Evolutionary conservation across 2,329 filamentous ascomycete species (phyloP).

Genomic region (Sphaerostilbella broomeana): DNA sequence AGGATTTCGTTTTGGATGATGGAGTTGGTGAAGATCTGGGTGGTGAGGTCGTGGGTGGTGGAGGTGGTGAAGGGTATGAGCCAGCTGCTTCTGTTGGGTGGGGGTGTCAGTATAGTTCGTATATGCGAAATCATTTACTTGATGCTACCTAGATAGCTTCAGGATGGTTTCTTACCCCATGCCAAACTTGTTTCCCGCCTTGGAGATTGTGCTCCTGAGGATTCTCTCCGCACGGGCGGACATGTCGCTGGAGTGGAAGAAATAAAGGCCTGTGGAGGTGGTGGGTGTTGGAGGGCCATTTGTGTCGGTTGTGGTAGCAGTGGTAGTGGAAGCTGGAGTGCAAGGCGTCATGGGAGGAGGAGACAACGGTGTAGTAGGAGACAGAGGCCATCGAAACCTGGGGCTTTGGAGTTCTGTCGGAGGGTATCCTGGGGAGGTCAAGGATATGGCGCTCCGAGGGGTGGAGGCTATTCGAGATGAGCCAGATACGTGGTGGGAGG

Average conservation of each 20-base stretch:
- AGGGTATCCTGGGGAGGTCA: constrained; percentile 29
- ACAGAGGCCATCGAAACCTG: constrained; percentile 25
- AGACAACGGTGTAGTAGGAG: constrained; percentile 35
- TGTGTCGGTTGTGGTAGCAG: constrained; percentile 27
- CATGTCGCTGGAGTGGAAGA: constrained; percentile 43
- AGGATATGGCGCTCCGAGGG: constrained; percentile 19
- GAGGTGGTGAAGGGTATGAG: constrained; percentile 39
- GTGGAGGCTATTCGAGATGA: constrained; percentile 21
- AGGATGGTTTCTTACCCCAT: constrained; percentile 37
- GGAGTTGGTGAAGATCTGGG: constrained; percentile 49
- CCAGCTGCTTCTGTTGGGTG: constrained; percentile 32
- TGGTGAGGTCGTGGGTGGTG: constrained; percentile 38
- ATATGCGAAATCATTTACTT: no score
- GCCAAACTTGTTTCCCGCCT: constrained; percentile 42
- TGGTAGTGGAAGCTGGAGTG: constrained; percentile 33
- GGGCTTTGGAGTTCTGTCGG: constrained; percentile 24
- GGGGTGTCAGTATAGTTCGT: no score
- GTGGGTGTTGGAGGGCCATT: constrained; percentile 29
- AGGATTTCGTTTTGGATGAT: constrained; percentile 54
- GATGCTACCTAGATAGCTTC: no score
- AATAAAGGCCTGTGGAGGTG: constrained; percentile 41
- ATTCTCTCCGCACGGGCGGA: constrained; percentile 41
- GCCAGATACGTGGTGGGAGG: constrained; percentile 17
- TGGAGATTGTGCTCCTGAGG: constrained; percentile 42
- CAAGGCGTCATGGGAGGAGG: constrained; percentile 43